A percentile compares a stretch with the other conserved stretches of the same genome.
These are phyloP conservation scores for Endocalyx cinctus DNA, from an alignment of 2,329 filamentous ascomycete species.

Conservation along the genomic window DNA sequence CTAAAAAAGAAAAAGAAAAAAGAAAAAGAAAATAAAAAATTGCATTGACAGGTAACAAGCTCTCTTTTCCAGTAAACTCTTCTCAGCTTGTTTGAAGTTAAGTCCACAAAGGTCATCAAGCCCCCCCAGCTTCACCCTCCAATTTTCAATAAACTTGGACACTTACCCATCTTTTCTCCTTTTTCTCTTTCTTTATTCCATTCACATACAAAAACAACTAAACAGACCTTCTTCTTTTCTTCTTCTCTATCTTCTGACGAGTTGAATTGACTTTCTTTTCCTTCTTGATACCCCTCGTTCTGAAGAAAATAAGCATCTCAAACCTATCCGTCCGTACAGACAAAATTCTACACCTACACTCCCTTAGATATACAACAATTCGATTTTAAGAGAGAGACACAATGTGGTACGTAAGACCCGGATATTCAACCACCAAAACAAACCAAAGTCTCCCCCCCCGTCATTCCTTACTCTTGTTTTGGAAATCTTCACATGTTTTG, in stretches of 20 bases:
- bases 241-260: not conserved
- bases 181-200: conserved; percentile 13
- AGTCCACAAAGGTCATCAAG: too few species aligned
- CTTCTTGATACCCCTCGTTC: conserved; percentile 1
- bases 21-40: too few species aligned
- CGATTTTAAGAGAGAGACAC: conserved; percentile 15
- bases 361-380: conserved; percentile 2
- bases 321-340: conserved; percentile 3
- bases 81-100: too few species aligned
- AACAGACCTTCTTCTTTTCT: not conserved
- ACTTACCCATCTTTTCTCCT: conserved; percentile 15
- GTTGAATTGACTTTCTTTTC: conserved; percentile 7
- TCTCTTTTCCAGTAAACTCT: too few species aligned
- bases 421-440: conserved; percentile 1
- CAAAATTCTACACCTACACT: not conserved
- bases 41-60: too few species aligned
- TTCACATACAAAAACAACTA: not conserved
- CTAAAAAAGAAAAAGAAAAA: not conserved
- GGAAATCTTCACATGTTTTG: too few species aligned
- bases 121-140: conserved; percentile 12
- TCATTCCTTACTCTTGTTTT: too few species aligned
- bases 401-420: conserved; percentile 28
- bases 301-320: conserved; percentile 9
- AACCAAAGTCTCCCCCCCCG: not conserved
- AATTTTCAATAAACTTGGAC: conserved; percentile 13